Evolutionary conservation across 345 rosid species (phyloP).

Genomic region (Dovyalis caffra): DNA sequence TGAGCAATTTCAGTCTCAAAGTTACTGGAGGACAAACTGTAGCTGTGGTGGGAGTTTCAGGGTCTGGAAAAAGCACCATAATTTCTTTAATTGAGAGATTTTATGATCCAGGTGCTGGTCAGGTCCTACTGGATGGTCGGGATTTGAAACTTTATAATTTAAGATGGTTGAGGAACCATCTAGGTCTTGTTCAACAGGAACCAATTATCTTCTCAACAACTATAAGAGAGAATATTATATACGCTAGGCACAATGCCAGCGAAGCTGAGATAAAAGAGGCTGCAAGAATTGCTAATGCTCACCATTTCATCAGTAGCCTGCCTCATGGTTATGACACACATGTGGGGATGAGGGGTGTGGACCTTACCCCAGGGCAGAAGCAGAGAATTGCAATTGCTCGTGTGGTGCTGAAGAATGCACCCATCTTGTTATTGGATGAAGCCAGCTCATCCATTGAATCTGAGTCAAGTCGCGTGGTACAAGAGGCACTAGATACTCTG

Average conservation of each 20-base stretch:
- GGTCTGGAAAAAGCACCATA: conserved; percentile 98
- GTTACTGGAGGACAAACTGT: conserved; percentile 94
- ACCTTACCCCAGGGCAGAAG: conserved; percentile 96
- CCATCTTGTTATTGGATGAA: conserved; percentile 85
- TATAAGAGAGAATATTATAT: conserved; percentile 88
- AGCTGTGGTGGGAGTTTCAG: conserved; percentile 99
- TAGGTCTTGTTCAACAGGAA: conserved; percentile 97
- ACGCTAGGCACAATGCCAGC: conserved; percentile 96
- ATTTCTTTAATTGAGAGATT: conserved; percentile 93
- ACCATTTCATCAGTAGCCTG: conserved; percentile 96
- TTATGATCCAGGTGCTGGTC: conserved; percentile 98
- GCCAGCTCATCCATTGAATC: conserved; percentile 97
- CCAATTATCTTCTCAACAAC: conserved; percentile 97
- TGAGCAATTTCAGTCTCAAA: conserved; percentile 97
- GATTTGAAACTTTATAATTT: conserved; percentile 84
- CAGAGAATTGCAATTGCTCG: conserved; percentile 96
- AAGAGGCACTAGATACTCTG: conserved; percentile 90
- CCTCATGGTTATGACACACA: conserved; percentile 98
- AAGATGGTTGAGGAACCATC: conserved; percentile 92
- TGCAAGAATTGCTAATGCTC: conserved; percentile 98
- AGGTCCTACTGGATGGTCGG: conserved; percentile 86
- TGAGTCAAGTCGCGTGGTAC: conserved; percentile 96
- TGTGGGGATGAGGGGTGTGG: conserved; percentile 99
- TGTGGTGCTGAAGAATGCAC: conserved; percentile 95
- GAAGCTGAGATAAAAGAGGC: conserved; percentile 99